Evolutionary conservation across 306 rosid genomes (phyloP), one percentile per base, ranked within the genome.

Genomic region (Canavalia gladiata): DNA sequence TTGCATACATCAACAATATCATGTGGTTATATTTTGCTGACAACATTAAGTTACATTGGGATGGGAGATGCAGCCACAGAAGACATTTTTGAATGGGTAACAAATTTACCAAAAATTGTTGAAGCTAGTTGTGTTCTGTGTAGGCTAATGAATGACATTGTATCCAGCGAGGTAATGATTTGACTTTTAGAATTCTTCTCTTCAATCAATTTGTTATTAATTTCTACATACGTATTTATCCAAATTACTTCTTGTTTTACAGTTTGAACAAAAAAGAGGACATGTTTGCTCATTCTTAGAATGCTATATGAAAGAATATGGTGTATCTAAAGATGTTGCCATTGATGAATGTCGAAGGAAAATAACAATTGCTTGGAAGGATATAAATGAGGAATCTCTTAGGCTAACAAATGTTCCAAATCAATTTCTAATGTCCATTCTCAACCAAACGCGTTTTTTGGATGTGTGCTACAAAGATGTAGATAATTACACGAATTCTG

Each of bases 61-160:
- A 63, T 85, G 86, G 75, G 76, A 68, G 76, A 87, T 3, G 10
- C 8, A 3, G 85, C 52, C 1, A 75, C 86, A 1, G 68, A 82
- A 28, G 83, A 84, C 10, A 47, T 72, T 56, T 84, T 89, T n/a
- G 64, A 86, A 8, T 89, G 92, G 87, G 52, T 71, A 0, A 46
- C 70, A 25, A 72, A 58, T 29, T 7, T 33, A 28, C 86, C 92
- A 7, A 84, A 82, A 45, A 60, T 84, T 6, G 34, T 86, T 2
- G 41, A 6, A 51, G 86, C 83, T 50, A 13, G 82, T 29, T 4
- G 72, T 2, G 13, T 72, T 0, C 6, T 88, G 66, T 37, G 82
- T 6, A 78, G 88, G 68, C 81, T 86, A 60, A 86, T 82, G 90
- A 84, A 87, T 25, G 92, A 89, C 70, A 83, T 87, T 2, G 86